These are phyloP conservation scores for Gremmenia infestans DNA, from an alignment of 2,329 filamentous ascomycete genomes.

Conservation along the genomic window DNA sequence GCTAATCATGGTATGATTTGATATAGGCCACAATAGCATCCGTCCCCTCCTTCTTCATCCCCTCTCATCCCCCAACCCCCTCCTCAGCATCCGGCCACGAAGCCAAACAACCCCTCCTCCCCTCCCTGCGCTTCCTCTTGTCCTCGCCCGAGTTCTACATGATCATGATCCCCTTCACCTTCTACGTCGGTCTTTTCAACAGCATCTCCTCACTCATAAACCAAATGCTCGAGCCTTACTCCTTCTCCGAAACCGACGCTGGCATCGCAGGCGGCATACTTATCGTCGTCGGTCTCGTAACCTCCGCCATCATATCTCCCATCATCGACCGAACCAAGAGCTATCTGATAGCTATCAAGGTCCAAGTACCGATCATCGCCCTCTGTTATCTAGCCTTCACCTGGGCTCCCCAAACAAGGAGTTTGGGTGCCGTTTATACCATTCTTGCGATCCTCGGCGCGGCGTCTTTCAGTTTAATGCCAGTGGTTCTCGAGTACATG, in stretches of 20 bases:
- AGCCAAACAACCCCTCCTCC: constrained; percentile 48
- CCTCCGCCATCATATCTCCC: constrained; percentile 71
- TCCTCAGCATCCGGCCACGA: constrained; percentile 57
- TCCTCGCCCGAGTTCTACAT: constrained; percentile 71
- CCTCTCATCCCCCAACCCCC: constrained; percentile 70
- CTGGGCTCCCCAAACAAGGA: constrained; percentile 63
- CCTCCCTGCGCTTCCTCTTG: constrained; percentile 49
- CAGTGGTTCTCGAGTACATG: constrained; percentile 79
- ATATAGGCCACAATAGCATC: constrained; percentile 55
- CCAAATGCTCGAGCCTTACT: constrained; percentile 84
- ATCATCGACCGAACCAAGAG: constrained; percentile 80
- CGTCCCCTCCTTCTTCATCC: constrained; percentile 78
- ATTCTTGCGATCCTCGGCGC: constrained; percentile 75
- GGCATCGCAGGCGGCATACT: constrained; percentile 86
- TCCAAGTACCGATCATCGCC: constrained; percentile 69
- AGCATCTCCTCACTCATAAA: constrained; percentile 81
- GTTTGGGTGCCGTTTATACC: constrained; percentile 64
- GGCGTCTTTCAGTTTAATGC: constrained; percentile 72
- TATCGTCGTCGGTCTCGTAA: constrained; percentile 76
- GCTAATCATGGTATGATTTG: constrained; percentile 3
- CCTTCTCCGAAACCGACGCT: constrained; percentile 75
- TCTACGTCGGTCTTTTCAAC: constrained; percentile 94
- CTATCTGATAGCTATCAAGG: constrained; percentile 68
- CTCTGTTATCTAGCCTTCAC: constrained; percentile 71
- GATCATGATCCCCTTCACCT: constrained; percentile 70